These are phyloP conservation scores for Stephanodiscus triporus DNA, from an alignment of 108 stramenopile species.

Conservation along the genomic window DNA sequence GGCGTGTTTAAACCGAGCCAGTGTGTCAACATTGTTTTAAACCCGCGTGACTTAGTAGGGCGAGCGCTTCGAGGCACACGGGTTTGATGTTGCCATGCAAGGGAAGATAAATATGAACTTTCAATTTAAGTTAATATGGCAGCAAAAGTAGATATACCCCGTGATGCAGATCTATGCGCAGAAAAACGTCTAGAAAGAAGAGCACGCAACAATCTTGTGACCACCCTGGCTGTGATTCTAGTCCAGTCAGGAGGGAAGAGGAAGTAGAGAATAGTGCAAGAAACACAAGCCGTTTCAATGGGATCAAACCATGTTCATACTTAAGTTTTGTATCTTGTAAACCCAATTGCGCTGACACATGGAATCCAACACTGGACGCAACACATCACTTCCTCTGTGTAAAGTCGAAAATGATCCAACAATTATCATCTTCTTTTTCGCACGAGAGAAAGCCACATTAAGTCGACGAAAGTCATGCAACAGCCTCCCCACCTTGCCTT, in stretches of 20 bases:
- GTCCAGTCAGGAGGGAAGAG: conserved; percentile 53
- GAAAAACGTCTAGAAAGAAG: too few relatives aligned
- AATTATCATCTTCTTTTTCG: conserved; percentile 87
- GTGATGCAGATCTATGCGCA: neutral
- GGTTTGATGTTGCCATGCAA: too few relatives aligned
- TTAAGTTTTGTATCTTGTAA: conserved; percentile 15
- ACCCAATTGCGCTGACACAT: conserved; percentile 45
- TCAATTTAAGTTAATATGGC: too few relatives aligned
- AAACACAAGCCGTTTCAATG: conserved; percentile 22
- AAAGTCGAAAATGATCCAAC: conserved; percentile 83
- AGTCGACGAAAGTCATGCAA: conserved; percentile 83
- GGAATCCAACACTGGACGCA: conserved; percentile 68
- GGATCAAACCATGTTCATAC: too few relatives aligned
- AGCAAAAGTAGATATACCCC: too few relatives aligned
- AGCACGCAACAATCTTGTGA: neutral
- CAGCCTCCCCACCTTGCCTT: conserved; percentile 69
- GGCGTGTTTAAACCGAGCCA: too few relatives aligned
- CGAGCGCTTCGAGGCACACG: too few relatives aligned
- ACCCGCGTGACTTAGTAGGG: too few relatives aligned
- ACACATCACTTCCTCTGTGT: conserved; percentile 58
- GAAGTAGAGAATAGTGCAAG: conserved; percentile 91
- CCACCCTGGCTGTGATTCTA: neutral
- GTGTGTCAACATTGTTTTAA: too few relatives aligned
- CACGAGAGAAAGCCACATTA: conserved; percentile 92
- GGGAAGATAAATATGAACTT: too few relatives aligned